These are phyloP conservation scores for Aspergillaceae sp. DNA, from an alignment of 2,329 filamentous ascomycete species.

Conservation along the genomic window DNA sequence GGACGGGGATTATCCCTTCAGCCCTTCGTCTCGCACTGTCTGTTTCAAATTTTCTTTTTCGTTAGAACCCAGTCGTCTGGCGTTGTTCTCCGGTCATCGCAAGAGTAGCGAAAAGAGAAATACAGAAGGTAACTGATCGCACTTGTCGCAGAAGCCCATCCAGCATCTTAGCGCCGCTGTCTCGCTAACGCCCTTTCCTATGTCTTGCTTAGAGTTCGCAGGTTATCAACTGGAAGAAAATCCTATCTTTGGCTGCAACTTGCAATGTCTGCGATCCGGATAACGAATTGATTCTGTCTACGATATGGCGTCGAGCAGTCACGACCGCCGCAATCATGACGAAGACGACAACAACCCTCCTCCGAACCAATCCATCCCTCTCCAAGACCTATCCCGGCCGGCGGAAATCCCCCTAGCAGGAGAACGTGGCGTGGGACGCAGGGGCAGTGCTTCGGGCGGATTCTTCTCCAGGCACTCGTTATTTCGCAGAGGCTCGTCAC, in stretches of 20 bases:
- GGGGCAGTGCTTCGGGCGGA: constrained; percentile 32
- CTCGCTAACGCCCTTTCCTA: not conserved
- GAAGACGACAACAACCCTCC: constrained; percentile 12
- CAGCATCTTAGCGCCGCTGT: too few species aligned
- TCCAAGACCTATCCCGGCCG: constrained; percentile 52
- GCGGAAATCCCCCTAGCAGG: constrained; percentile 21
- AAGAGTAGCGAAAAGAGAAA: too few species aligned
- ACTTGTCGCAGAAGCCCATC: too few species aligned
- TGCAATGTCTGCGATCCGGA: constrained; percentile 32
- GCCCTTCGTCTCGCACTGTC: not conserved
- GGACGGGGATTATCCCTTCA: too few species aligned
- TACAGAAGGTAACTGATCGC: too few species aligned
- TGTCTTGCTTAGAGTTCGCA: not conserved
- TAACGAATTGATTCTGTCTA: constrained; percentile 27
- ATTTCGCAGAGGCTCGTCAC: constrained; percentile 31
- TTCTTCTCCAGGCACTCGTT: constrained; percentile 36
- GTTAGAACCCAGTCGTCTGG: too few species aligned
- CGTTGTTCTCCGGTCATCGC: too few species aligned
- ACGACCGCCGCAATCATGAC: constrained; percentile 21
- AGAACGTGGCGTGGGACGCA: constrained; percentile 21
- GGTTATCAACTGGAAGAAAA: not conserved
- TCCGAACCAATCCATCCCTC: constrained; percentile 54
- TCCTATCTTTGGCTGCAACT: not conserved
- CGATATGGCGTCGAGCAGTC: constrained; percentile 33
- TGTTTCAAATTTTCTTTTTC: not conserved